These are phyloP conservation scores for Umbelopsis ramanniana DNA, from an alignment of 192 early-diverging fungal species.

Conservation along the genomic window DNA sequence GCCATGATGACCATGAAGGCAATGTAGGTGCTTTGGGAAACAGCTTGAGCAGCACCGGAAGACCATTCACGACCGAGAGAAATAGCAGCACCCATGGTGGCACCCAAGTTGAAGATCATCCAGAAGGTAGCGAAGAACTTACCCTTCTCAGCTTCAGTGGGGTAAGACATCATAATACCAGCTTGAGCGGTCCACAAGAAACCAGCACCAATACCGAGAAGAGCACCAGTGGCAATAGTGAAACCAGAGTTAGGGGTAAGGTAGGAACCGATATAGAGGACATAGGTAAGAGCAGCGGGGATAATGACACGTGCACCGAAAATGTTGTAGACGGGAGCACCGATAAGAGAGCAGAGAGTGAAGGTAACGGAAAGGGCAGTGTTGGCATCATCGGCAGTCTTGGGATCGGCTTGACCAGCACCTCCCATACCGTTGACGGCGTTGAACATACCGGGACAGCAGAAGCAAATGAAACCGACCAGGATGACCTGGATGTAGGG, in stretches of 20 bases:
- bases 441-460: constrained; percentile 64
- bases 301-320: constrained; percentile 74
- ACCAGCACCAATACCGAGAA: constrained; percentile 83
- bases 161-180: constrained; percentile 87
- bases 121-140: constrained; percentile 86
- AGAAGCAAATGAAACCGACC: constrained; percentile 47
- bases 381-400: constrained; percentile 75
- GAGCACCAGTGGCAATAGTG: constrained; percentile 73
- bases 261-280: constrained; percentile 80
- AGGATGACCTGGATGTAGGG: constrained; percentile 42
- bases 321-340: constrained; percentile 79
- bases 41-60: constrained; percentile 16
- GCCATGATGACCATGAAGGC: constrained; percentile 67
- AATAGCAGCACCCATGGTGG: constrained; percentile 78
- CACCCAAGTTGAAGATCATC: constrained; percentile 84
- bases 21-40: constrained; percentile 70
- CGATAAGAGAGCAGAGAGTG: constrained; percentile 74
- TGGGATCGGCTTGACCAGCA: constrained; percentile 66
- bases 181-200: constrained; percentile 62
- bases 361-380: constrained; percentile 81
- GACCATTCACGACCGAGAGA: constrained; percentile 71
- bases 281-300: constrained; percentile 69
- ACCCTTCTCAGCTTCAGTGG: constrained; percentile 80
- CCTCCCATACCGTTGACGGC: constrained; percentile 66
- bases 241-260: constrained; percentile 61